Base-by-base conservation (phyloP, 306 rosid species). In the Vigna trinervia region DNA sequence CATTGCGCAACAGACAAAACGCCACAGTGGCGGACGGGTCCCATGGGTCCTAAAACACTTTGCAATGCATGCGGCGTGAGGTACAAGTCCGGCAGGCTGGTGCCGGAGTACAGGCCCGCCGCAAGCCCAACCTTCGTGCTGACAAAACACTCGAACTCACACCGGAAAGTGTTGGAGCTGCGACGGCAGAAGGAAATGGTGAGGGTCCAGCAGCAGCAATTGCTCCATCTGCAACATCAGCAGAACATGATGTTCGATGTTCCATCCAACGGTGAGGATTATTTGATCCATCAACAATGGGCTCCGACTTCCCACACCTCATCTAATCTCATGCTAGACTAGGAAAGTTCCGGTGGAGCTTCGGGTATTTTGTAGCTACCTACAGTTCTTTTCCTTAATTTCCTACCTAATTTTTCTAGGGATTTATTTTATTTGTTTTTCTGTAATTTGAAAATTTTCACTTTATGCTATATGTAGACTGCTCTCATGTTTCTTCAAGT, bases 1-100 rank as follows among this genome's bases (percentile, higher is more conserved):
- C 99, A 96, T 81, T 96, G 99, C 52, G 91, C 91, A 0, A 92
- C 99, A 0, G 98, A 96, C 61, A 92, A 89, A 83, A 96, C 98
- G 12, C 98, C 98, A 0, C 98, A 93, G 76, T 93, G 97, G 98
- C 78, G 98, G 39, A 93, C 98, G 0, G 98, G 98, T 4, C 98
- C 98, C 0, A 64, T 87, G 86, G 98, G 98, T 1, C 98, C 98
- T 0, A 93, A 93, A 26, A 93, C 96, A 1, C 82, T 93, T 0
- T 93, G 98, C 68, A 93, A 93, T 2, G 98, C 98, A 0, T 93
- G 98, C 10, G 98, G 98, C 1, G 98, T 93, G 12, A 82, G 98
- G 46, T 93, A 88, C 78, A 93, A 93, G 72, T 93, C 98, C 0
- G 98, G 98, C 0, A 75, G 98, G 41, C 73, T 93, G 0, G 99